Conservation (phyloP, 805 yeast genomes). For the Lachancea meyersii region DNA sequence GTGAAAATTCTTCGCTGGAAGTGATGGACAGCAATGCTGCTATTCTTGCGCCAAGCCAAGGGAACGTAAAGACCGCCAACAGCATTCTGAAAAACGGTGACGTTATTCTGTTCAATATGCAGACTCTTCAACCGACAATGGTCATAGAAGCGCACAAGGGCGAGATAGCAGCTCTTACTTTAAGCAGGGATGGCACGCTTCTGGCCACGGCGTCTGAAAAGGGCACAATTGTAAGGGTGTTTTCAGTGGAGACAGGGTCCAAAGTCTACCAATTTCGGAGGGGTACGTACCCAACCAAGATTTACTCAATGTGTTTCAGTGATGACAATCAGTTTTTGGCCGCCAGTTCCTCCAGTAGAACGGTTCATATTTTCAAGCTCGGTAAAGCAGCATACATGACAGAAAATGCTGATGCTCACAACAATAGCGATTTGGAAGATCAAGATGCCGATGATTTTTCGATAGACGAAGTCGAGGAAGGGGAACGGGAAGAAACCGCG, state of each 20-base stretch:
- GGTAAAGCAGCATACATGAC: slow-evolving; percentile 23
- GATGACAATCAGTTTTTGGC: slow-evolving; percentile 61
- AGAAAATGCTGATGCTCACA: slow-evolving; percentile 10
- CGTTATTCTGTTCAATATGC: slow-evolving; percentile 59
- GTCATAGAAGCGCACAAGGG: slow-evolving; percentile 73
- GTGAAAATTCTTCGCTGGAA: background rate
- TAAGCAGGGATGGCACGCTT: slow-evolving; percentile 58
- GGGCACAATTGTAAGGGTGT: slow-evolving; percentile 72
- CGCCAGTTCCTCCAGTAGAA: slow-evolving; percentile 85
- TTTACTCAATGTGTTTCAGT: slow-evolving; percentile 72
- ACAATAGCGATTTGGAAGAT: slow-evolving; percentile 34
- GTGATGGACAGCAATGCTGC: background rate
- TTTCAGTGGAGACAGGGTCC: slow-evolving; percentile 54
- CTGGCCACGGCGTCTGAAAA: slow-evolving; percentile 72
- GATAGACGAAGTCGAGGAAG: slow-evolving; percentile 24
- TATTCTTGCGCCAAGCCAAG: slow-evolving; percentile 5
- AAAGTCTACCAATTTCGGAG: slow-evolving; percentile 66
- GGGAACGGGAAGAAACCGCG: slow-evolving; percentile 14
- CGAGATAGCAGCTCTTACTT: slow-evolving; percentile 53
- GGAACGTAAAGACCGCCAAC: slow-evolving; percentile 8
- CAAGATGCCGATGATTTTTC: slow-evolving; percentile 28
- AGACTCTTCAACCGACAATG: slow-evolving; percentile 54
- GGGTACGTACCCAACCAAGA: slow-evolving; percentile 78
- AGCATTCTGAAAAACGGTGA: slow-evolving; percentile 46
- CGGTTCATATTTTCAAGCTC: slow-evolving; percentile 84